These are phyloP conservation scores for Vaccinium myrtillus DNA, from an alignment of 148 eudicot species.

Conservation along the genomic window DNA sequence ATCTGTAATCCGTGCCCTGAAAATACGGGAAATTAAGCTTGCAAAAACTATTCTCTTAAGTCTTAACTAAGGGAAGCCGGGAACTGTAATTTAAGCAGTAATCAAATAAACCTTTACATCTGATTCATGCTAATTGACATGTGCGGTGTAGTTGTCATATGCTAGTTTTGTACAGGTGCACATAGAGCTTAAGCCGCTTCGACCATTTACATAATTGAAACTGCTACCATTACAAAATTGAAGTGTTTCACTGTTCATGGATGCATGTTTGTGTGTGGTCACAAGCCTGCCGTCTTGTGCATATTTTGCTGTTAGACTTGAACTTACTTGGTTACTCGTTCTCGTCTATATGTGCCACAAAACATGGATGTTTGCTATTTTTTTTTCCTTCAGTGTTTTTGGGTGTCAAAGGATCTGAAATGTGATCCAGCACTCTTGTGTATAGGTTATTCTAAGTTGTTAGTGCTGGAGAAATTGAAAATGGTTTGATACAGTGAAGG, in stretches of 20 bases:
- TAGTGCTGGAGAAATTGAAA: not conserved
- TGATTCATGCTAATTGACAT: conserved; percentile 6
- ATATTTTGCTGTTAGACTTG: not conserved
- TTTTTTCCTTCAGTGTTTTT: not conserved
- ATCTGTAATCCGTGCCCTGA: not conserved
- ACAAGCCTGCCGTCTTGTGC: not conserved
- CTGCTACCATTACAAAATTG: too few species aligned
- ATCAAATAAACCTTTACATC: not conserved
- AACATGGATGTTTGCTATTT: not conserved
- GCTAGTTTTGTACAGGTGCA: not conserved
- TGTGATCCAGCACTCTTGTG: not conserved
- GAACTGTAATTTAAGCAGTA: not conserved
- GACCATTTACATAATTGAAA: not conserved
- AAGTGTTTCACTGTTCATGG: not conserved
- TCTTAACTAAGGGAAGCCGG: not conserved
- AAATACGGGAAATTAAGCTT: not conserved
- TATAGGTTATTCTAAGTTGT: not conserved
- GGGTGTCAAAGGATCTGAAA: not conserved
- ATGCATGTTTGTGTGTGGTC: not conserved
- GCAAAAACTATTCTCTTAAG: not conserved
- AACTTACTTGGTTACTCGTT: not conserved
- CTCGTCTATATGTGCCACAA: not conserved
- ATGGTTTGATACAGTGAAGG: not conserved
- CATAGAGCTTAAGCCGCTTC: not conserved
- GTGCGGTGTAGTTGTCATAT: not conserved